Conservation (phyloP, 371 early-diverging fungal species). For the Thermomucor indicae-seudaticae region DNA sequence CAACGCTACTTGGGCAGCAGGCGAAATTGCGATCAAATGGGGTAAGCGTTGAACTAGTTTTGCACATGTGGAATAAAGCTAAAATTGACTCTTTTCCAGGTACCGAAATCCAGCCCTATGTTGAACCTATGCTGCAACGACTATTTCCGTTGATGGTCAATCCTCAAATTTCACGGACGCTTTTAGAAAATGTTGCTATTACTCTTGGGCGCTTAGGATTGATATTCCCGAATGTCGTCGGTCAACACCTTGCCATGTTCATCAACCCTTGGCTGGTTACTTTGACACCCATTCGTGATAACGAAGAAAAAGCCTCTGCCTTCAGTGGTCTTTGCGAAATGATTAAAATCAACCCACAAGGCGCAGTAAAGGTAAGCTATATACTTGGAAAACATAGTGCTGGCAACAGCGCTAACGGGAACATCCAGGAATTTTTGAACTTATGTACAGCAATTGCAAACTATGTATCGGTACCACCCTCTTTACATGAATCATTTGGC, state of each 20-base stretch:
- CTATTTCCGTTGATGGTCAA: constrained; percentile 76
- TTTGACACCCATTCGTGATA: constrained; percentile 73
- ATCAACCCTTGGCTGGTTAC: constrained; percentile 72
- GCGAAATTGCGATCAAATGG: constrained; percentile 86
- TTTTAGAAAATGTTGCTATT: constrained; percentile 93
- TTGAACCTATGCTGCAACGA: constrained; percentile 73
- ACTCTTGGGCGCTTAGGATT: constrained; percentile 90
- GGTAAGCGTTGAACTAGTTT: constrained; percentile 21
- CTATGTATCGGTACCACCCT: constrained; percentile 58
- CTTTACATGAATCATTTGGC: constrained; percentile 62
- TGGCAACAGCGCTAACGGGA: background rate
- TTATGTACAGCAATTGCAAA: constrained; percentile 66
- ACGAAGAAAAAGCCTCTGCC: constrained; percentile 91
- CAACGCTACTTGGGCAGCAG: constrained; percentile 93
- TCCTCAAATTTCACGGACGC: constrained; percentile 60
- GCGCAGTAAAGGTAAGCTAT: constrained; percentile 54
- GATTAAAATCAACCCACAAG: constrained; percentile 84
- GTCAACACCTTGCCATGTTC: constrained; percentile 74
- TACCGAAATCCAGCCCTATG: constrained; percentile 64
- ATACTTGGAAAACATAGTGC: background rate
- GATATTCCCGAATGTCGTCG: constrained; percentile 76
- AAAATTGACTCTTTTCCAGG: constrained; percentile 21
- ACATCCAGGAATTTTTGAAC: constrained; percentile 47
- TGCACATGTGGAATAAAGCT: background rate
- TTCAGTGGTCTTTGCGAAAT: constrained; percentile 89